Evolutionary conservation across 176 grass and related monocot species (phyloP).

Genomic region (Bolboschoenus planiculmis): DNA sequence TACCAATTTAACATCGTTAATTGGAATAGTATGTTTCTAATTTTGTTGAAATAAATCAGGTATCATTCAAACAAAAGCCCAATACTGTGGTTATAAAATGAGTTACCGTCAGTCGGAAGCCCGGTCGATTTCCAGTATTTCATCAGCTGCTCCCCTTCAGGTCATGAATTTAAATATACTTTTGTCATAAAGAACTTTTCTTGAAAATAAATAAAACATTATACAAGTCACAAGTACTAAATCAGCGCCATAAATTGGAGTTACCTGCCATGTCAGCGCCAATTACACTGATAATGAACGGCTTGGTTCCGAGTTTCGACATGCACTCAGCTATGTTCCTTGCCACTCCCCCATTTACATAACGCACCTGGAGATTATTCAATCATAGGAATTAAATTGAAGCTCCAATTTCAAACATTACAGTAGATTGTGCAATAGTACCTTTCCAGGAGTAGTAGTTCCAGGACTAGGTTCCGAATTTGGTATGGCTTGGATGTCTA

Average conservation of each 20-base stretch:
- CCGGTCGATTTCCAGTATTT: constrained; percentile 67
- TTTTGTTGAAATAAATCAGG: background rate
- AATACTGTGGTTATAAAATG: background rate
- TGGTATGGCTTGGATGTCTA: constrained; percentile 13
- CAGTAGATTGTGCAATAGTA: background rate
- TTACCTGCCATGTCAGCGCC: constrained; percentile 89
- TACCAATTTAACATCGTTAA: background rate
- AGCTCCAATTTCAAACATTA: background rate
- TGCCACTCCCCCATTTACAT: constrained; percentile 68
- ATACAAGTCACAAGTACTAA: background rate
- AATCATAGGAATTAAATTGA: background rate
- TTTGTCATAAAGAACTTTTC: constrained; percentile 10
- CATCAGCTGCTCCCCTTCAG: constrained; percentile 66
- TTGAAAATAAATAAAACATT: constrained; percentile 12
- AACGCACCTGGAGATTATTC: constrained; percentile 50
- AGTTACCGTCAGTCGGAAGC: constrained; percentile 62
- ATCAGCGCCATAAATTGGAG: too few species aligned
- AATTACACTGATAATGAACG: constrained; percentile 82
- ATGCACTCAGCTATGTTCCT: constrained; percentile 98
- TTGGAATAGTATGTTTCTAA: too few species aligned
- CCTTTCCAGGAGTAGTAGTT: constrained; percentile 23
- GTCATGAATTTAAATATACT: constrained; percentile 15
- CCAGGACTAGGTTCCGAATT: background rate
- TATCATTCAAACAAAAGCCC: background rate
- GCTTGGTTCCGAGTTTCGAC: constrained; percentile 69